Conservation (phyloP, 2,329 filamentous ascomycete species). For the Gnomoniopsis smithogilvyi region DNA sequence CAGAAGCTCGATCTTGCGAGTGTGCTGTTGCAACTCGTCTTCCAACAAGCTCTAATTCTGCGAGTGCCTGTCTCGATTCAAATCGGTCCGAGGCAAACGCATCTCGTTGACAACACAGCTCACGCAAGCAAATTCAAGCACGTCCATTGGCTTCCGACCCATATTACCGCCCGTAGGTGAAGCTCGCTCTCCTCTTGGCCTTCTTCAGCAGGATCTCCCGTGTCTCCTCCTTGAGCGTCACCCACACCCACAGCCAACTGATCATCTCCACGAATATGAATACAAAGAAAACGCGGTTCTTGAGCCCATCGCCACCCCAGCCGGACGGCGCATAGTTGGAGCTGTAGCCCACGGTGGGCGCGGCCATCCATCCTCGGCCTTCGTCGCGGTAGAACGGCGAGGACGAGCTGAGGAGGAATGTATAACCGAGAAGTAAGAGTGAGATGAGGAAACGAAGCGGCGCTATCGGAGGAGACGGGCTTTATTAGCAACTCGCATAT, state of each 20-base stretch:
- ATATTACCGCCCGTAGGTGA: background rate
- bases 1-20: background rate
- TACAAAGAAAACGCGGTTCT: slow-evolving; percentile 81
- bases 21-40: background rate
- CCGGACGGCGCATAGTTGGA: slow-evolving; percentile 35
- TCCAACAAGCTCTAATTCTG: background rate
- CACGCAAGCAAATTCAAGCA: background rate
- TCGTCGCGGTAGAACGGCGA: slow-evolving; percentile 46
- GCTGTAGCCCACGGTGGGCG: slow-evolving; percentile 29
- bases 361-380: slow-evolving; percentile 30
- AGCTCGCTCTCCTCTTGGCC: slow-evolving; percentile 28
- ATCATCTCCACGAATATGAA: slow-evolving; percentile 82
- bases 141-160: background rate
- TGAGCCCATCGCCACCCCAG: slow-evolving; percentile 64
- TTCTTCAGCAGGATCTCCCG: slow-evolving; percentile 37
- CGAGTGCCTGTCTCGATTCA: background rate
- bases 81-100: too few relatives aligned
- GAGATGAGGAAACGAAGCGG: slow-evolving; percentile 65
- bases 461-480: slow-evolving; percentile 35
- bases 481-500: slow-evolving; percentile 61
- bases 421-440: slow-evolving; percentile 60
- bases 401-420: slow-evolving; percentile 56
- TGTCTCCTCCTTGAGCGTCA: slow-evolving; percentile 66
- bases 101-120: background rate
- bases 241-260: slow-evolving; percentile 83